Conservation (phyloP, 192 early-diverging fungal species). For the Entomortierella chlamydospora region DNA sequence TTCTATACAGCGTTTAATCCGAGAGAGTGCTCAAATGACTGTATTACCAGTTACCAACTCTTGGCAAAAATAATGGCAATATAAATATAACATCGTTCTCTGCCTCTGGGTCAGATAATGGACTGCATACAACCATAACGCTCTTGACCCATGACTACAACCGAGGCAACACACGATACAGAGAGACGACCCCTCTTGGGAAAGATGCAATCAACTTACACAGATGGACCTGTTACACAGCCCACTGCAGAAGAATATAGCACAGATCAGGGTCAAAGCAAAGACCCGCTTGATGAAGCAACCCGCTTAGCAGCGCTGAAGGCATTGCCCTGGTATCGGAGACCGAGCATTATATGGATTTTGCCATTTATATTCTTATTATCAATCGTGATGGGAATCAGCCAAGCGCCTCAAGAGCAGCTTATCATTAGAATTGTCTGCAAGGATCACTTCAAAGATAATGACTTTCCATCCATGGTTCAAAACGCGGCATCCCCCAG, state of each 20-base stretch:
- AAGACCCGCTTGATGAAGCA: constrained; percentile 13
- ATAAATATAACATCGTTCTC: neutral
- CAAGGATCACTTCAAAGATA: constrained; percentile 17
- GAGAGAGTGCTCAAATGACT: too few species aligned
- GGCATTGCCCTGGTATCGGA: constrained; percentile 34
- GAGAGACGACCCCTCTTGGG: constrained; percentile 23
- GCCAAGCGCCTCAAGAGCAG: constrained; percentile 28
- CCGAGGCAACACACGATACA: neutral
- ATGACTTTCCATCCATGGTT: neutral
- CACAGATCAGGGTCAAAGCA: neutral
- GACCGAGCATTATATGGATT: constrained; percentile 26
- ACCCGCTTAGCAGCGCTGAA: constrained; percentile 13
- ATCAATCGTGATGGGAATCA: constrained; percentile 22
- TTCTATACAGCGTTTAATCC: neutral
- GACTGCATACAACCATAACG: too few species aligned
- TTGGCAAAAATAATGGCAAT: neutral
- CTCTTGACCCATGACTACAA: neutral
- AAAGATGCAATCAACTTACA: neutral
- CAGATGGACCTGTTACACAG: neutral
- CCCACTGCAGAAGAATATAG: neutral
- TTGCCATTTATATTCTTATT: constrained; percentile 31
- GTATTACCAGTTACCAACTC: neutral
- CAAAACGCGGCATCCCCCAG: neutral
- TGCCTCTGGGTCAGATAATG: too few species aligned
- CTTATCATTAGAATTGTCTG: constrained; percentile 35